Evolutionary conservation across 306 rosid genomes (phyloP).

Genomic region (Begonia peltatifolia): DNA sequence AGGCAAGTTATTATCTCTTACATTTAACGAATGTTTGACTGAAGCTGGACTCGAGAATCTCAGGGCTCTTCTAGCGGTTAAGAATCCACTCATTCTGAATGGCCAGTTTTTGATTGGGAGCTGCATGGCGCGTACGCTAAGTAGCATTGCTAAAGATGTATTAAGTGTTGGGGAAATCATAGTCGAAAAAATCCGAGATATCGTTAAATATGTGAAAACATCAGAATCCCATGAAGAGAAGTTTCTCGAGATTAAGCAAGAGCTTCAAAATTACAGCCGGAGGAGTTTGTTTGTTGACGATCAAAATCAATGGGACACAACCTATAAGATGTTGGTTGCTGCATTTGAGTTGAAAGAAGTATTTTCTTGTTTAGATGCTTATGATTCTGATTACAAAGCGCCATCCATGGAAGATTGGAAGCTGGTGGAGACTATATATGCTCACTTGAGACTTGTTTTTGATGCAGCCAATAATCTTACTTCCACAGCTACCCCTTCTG

Average conservation of each 20-base stretch:
- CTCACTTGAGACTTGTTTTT: slow-evolving; percentile 54
- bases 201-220: slow-evolving; percentile 82
- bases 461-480: slow-evolving; percentile 68
- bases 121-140: slow-evolving; percentile 73
- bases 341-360: slow-evolving; percentile 76
- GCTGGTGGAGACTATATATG: slow-evolving; percentile 57
- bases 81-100: slow-evolving; percentile 68
- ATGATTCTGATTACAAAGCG: slow-evolving; percentile 74
- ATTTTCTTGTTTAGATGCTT: slow-evolving; percentile 69
- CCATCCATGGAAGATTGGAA: slow-evolving; percentile 86
- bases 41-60: slow-evolving; percentile 49
- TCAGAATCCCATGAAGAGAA: slow-evolving; percentile 79
- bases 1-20: slow-evolving; percentile 65
- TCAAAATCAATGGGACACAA: slow-evolving; percentile 69
- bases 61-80: slow-evolving; percentile 57
- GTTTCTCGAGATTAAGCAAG: slow-evolving; percentile 63
- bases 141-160: slow-evolving; percentile 55
- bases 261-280: slow-evolving; percentile 83
- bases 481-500: slow-evolving; percentile 45
- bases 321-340: slow-evolving; percentile 80
- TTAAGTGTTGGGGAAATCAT: slow-evolving; percentile 32
- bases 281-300: slow-evolving; percentile 63
- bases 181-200: slow-evolving; percentile 53
- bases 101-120: slow-evolving; percentile 69
- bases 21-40: slow-evolving; percentile 30